Conservation (phyloP, 805 yeast species). For the Saccharomycopsis malanga region DNA sequence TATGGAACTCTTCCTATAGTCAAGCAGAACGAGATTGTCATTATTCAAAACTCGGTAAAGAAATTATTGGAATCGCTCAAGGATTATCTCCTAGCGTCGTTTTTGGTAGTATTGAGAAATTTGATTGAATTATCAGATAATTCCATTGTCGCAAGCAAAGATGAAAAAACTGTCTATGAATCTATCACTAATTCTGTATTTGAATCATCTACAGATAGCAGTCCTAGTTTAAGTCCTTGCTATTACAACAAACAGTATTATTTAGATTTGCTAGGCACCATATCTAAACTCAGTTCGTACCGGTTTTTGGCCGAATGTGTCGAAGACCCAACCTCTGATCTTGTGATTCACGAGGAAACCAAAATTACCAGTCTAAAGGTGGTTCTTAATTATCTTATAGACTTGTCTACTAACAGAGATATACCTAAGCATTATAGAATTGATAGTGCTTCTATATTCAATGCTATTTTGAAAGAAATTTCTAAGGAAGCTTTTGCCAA, state of each 20-base stretch:
- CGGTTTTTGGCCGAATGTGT: conserved; percentile 37
- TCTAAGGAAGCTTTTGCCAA: conserved; percentile 12
- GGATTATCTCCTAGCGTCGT: conserved; percentile 46
- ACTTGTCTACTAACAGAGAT: conserved; percentile 38
- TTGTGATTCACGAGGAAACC: conserved; percentile 16
- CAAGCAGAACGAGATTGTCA: conserved; percentile 36
- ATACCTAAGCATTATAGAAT: conserved; percentile 40
- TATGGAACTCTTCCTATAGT: conserved; percentile 26
- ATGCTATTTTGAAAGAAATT: conserved; percentile 35
- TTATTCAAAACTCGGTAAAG: conserved; percentile 49
- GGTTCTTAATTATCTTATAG: conserved; percentile 40
- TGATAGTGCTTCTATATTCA: conserved; percentile 45
- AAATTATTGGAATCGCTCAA: conserved; percentile 58
- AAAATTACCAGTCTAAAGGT: conserved; percentile 41
- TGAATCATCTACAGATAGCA: conserved; percentile 9
- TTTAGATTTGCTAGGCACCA: conserved; percentile 44
- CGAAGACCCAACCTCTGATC: background rate
- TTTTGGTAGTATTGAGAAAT: conserved; percentile 40
- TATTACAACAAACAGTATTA: conserved; percentile 51
- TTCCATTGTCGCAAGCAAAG: conserved; percentile 15
- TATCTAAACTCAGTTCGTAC: conserved; percentile 44
- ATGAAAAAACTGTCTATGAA: conserved; percentile 11
- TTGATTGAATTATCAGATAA: conserved; percentile 38
- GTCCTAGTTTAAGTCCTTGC: conserved; percentile 32
- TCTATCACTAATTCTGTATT: conserved; percentile 12